Percentiles rank a stretch among this genome's conserved stretches.
These are phyloP conservation scores for Leccinellum rugosiceps DNA, from an alignment of 768 basidiomycete species.

Conservation along the genomic window DNA sequence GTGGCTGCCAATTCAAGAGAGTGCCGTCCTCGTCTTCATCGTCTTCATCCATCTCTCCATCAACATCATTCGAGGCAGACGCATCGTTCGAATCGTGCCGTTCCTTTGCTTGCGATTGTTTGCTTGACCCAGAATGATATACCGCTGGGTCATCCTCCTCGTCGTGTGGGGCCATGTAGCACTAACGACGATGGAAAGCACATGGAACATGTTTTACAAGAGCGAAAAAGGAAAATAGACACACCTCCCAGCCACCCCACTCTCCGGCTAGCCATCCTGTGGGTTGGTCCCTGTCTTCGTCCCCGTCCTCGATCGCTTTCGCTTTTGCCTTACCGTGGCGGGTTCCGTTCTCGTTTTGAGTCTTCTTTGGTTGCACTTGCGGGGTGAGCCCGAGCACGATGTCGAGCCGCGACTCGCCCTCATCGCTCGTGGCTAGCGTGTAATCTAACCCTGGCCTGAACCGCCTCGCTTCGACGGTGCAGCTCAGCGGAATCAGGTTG, in stretches of 20 bases:
- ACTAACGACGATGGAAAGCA: conserved; percentile 39
- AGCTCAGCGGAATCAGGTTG: conserved; percentile 65
- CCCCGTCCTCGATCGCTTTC: conserved; percentile 12
- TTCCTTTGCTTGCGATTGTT: conserved; percentile 25
- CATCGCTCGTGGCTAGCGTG: conserved; percentile 86
- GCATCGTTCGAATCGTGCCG: conserved; percentile 8
- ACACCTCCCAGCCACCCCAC: conserved; percentile 94
- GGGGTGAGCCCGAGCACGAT: conserved; percentile 86
- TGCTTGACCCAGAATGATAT: conserved; percentile 65
- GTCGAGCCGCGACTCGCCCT: conserved; percentile 79
- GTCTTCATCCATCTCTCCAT: conserved; percentile 23
- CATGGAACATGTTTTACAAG: background rate
- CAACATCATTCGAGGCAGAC: conserved; percentile 12
- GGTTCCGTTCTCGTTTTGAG: background rate
- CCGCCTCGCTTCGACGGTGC: conserved; percentile 76
- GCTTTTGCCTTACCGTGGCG: conserved; percentile 31
- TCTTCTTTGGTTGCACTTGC: conserved; percentile 33
- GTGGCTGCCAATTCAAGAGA: conserved; percentile 80
- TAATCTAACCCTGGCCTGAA: conserved; percentile 95
- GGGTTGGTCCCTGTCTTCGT: conserved; percentile 29
- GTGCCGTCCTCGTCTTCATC: conserved; percentile 65
- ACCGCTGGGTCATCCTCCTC: conserved; percentile 95
- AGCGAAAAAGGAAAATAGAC: conserved; percentile 11
- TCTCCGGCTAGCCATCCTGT: conserved; percentile 67
- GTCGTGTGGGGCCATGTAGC: conserved; percentile 93